Conservation (phyloP, 495 filamentous ascomycete genomes). For the Penicillium soppii region DNA sequence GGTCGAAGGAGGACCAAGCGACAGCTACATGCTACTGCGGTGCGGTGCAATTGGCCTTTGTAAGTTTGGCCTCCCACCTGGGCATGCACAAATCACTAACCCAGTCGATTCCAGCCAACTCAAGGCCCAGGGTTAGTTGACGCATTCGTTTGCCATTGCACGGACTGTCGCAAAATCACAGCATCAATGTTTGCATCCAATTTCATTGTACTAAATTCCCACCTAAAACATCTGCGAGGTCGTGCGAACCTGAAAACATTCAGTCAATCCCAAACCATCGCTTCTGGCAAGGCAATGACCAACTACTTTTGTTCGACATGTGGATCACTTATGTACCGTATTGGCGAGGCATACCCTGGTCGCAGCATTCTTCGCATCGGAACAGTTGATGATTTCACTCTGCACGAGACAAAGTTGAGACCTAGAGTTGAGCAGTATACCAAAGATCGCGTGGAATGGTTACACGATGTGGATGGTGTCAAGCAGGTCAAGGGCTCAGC, state of each 20-base stretch:
- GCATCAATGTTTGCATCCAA: slow-evolving; percentile 60
- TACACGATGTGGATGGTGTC: neutral
- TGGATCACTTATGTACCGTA: slow-evolving; percentile 54
- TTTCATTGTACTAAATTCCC: slow-evolving; percentile 43
- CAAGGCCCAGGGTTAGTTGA: slow-evolving; percentile 41
- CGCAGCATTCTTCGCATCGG: slow-evolving; percentile 49
- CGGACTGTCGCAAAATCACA: slow-evolving; percentile 58
- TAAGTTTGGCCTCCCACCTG: slow-evolving; percentile 12
- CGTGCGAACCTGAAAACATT: slow-evolving; percentile 41
- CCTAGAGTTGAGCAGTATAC: slow-evolving; percentile 24
- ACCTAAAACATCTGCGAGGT: slow-evolving; percentile 48
- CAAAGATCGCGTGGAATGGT: neutral
- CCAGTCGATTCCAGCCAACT: slow-evolving; percentile 30
- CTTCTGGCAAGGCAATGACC: slow-evolving; percentile 45
- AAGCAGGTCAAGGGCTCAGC: neutral
- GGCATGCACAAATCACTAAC: slow-evolving; percentile 2
- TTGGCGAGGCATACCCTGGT: slow-evolving; percentile 33
- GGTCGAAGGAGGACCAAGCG: slow-evolving; percentile 41
- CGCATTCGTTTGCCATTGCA: slow-evolving; percentile 57
- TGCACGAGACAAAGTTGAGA: slow-evolving; percentile 51
- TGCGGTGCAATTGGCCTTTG: slow-evolving; percentile 52
- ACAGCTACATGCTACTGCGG: slow-evolving; percentile 58
- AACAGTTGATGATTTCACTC: slow-evolving; percentile 53
- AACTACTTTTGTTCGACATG: slow-evolving; percentile 56
- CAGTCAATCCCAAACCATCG: slow-evolving; percentile 38